Evolutionary conservation across 2,329 filamentous ascomycete species (phyloP), one percentile per base, ranked within the genome.

Genomic region (Coniochaeta sp.): DNA sequence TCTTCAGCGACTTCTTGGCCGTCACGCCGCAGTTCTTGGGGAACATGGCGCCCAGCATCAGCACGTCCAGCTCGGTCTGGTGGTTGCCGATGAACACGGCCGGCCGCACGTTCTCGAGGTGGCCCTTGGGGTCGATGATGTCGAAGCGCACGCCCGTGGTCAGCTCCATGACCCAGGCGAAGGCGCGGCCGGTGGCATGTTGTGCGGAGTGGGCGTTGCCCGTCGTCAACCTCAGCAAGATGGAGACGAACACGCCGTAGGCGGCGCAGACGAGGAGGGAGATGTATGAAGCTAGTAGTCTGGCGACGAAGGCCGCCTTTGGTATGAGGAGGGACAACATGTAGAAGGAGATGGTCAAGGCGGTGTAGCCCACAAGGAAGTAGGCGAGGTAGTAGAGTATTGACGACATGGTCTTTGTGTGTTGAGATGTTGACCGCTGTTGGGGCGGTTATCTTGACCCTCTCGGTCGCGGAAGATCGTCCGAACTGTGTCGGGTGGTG

Each of bases 51-150:
- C 92, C 95, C 31, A 99, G 83, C 85, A 97, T 89, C 62, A 96
- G 82, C 44, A 99, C 90, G 71, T 99, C 95, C 66, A 99, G 85
- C 77, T 98, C 95, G 24, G 90, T 91, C 81, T 99, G 95, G 77
- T 99, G 95, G 76, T 98, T 98, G 44, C 89, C 90, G 67, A 99
- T 81, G 70, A 99, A 93, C 61, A 99, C 89, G 61, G 91, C 93
- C 0, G 95, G 95, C 58, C 93, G 85, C 31, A 79, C 80, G 11
- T 80, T 87, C 55, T 77, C 77, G 61, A 93, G 83, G 66, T 87
- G 72, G 65, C 86, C 75, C 62, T 85, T 71, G 43, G 85, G 79
- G 68, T 93, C 91, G 52, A 88, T 82, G 57, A 96, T 76, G 63
- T 84, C 80, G 71, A 98, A 97, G 62, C 80, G 83, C 57, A 97